These are phyloP conservation scores for Lodderomyces parapsilosis DNA, from an alignment of 1,139 yeast species.

Conservation along the genomic window DNA sequence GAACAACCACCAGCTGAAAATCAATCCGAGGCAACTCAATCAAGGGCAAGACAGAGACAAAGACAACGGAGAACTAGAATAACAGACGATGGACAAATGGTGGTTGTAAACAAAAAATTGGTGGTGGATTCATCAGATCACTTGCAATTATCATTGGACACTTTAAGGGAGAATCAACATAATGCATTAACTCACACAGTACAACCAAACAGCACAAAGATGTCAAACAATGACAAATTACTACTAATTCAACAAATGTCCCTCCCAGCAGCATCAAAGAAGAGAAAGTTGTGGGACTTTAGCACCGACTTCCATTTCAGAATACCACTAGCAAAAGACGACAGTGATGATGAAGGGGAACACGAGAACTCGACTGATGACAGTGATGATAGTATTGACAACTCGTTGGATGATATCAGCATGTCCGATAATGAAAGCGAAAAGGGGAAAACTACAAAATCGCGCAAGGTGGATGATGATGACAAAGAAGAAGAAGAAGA, in stretches of 20 bases:
- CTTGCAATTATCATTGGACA: slow-evolving; percentile 34
- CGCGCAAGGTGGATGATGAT: slow-evolving; percentile 5
- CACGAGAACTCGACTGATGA: slow-evolving; percentile 16
- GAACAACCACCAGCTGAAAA: not conserved
- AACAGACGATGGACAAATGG: slow-evolving; percentile 39
- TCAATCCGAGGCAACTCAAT: slow-evolving; percentile 7
- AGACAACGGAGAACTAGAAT: slow-evolving; percentile 32
- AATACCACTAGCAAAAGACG: slow-evolving; percentile 22
- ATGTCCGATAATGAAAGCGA: slow-evolving; percentile 32
- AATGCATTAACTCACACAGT: slow-evolving; percentile 17
- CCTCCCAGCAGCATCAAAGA: slow-evolving; percentile 25
- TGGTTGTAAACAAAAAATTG: slow-evolving; percentile 39
- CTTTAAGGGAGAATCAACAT: slow-evolving; percentile 32
- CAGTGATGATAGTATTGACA: slow-evolving; percentile 18
- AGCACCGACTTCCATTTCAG: slow-evolving; percentile 29
- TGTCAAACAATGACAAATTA: slow-evolving; percentile 35
- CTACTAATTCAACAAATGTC: slow-evolving; percentile 37
- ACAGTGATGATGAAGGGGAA: slow-evolving; percentile 22
- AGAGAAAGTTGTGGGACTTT: slow-evolving; percentile 37
- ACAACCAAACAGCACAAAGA: slow-evolving; percentile 23
- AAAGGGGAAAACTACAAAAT: slow-evolving; percentile 12
- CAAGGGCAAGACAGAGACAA: slow-evolving; percentile 22
- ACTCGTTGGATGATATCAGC: slow-evolving; percentile 36
- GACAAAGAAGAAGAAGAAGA: slow-evolving; percentile 12
- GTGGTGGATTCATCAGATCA: slow-evolving; percentile 34